These are phyloP conservation scores for Podospora pseudocomata DNA, from an alignment of 495 filamentous ascomycete genomes.

Conservation along the genomic window DNA sequence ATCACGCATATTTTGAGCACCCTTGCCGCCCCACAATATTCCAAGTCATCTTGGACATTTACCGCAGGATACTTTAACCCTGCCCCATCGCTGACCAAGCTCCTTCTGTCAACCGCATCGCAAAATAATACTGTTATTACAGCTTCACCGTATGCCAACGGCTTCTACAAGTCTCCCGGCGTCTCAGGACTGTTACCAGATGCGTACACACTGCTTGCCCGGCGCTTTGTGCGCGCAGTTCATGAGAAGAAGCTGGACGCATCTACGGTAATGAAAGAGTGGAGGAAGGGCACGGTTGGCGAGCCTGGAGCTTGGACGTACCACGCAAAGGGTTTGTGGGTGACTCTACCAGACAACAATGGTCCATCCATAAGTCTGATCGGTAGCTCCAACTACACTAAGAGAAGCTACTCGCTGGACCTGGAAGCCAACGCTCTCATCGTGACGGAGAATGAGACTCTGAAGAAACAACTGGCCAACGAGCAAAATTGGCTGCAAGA, in stretches of 20 bases:
- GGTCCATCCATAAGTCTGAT: constrained; percentile 76
- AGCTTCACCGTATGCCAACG: constrained; percentile 91
- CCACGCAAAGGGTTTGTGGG: constrained; percentile 95
- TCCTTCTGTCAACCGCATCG: constrained; percentile 69
- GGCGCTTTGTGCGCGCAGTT: constrained; percentile 72
- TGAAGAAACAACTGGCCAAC: constrained; percentile 68
- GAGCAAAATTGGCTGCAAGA: constrained; percentile 78
- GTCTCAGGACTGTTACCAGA: constrained; percentile 85
- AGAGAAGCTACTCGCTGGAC: constrained; percentile 86
- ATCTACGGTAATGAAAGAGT: constrained; percentile 76
- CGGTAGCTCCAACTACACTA: constrained; percentile 94
- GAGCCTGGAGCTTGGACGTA: constrained; percentile 90
- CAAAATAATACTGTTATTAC: constrained; percentile 77
- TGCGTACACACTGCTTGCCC: constrained; percentile 84
- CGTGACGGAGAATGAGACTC: constrained; percentile 68
- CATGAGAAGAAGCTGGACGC: constrained; percentile 54
- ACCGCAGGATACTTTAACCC: constrained; percentile 99
- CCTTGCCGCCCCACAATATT: constrained; percentile 57
- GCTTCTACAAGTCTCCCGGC: constrained; percentile 87
- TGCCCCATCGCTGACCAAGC: constrained; percentile 69
- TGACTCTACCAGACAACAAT: constrained; percentile 60
- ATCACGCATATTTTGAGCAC: constrained; percentile 68
- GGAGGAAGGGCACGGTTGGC: constrained; percentile 76
- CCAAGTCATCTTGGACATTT: constrained; percentile 80
- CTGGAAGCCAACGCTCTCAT: constrained; percentile 83